phyloP scores from a whole-genome alignment of 2,329 filamentous ascomycete species.

The Lomentospora prolificans region DNA sequence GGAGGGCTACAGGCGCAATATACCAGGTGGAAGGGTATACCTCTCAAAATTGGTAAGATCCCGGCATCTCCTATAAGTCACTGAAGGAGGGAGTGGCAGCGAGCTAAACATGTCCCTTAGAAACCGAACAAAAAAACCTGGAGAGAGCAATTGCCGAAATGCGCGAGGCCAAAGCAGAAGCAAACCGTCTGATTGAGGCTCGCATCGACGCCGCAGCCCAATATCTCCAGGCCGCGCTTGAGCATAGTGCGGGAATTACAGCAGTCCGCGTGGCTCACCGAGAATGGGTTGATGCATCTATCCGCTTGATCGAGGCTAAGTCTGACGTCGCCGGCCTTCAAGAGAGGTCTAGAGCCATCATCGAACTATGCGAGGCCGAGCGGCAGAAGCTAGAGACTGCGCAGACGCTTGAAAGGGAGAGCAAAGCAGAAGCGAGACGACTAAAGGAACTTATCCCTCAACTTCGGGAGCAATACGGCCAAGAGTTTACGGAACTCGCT shows the following conservation, averaged over 20 bases:
- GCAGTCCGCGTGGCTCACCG: not conserved
- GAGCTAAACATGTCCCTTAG: not conserved
- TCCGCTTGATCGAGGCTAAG: constrained; percentile 67
- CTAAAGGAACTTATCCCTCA: constrained; percentile 16
- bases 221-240: constrained; percentile 5
- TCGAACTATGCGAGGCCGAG: constrained; percentile 37
- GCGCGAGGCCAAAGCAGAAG: constrained; percentile 4
- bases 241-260: constrained; percentile 7
- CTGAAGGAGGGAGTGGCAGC: too few relatives aligned
- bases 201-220: constrained; percentile 6
- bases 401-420: constrained; percentile 28
- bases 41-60: constrained; percentile 57
- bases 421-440: constrained; percentile 21
- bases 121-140: constrained; percentile 4
- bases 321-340: constrained; percentile 69
- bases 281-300: constrained; percentile 43
- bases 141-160: constrained; percentile 1
- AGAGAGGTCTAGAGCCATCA: constrained; percentile 52
- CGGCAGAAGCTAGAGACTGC: constrained; percentile 28
- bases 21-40: constrained; percentile 56
- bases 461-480: constrained; percentile 26
- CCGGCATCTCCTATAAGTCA: not conserved
- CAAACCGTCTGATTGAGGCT: not conserved
- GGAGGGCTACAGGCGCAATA: constrained; percentile 54
- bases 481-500: constrained; percentile 33